Evolutionary conservation across 1,284 basidiomycete genomes (phyloP).

Genomic region (Leccinum pachyderme): DNA sequence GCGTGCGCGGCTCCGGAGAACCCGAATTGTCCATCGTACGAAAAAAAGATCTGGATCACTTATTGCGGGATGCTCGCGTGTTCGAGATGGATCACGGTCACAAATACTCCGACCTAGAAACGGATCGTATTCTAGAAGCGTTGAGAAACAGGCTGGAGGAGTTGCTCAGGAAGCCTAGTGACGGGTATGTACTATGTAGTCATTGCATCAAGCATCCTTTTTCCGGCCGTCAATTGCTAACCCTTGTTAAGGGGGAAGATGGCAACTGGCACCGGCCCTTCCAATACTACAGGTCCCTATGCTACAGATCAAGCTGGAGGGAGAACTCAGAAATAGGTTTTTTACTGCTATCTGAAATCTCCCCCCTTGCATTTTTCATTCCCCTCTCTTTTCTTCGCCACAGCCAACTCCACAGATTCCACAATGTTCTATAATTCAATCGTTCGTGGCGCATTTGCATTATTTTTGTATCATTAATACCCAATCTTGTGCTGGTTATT

Average conservation of each 20-base stretch:
- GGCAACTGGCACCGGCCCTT: constrained; percentile 11
- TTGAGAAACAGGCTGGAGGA: constrained; percentile 38
- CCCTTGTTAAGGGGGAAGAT: constrained; percentile 14
- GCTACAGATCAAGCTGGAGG: neutral
- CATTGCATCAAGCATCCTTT: neutral
- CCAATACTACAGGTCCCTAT: neutral
- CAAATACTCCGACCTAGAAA: constrained; percentile 18
- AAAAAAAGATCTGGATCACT: constrained; percentile 61
- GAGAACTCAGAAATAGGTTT: neutral
- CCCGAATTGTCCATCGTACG: constrained; percentile 56
- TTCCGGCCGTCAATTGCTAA: neutral
- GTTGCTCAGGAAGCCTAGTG: constrained; percentile 36
- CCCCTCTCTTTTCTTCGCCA: neutral
- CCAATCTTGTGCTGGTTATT: neutral
- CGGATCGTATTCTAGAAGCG: constrained; percentile 14
- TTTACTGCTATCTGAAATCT: neutral
- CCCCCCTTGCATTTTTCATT: neutral
- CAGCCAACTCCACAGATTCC: neutral
- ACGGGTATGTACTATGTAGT: constrained; percentile 26
- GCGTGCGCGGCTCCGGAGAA: constrained; percentile 62
- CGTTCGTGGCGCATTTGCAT: neutral
- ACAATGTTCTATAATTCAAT: neutral
- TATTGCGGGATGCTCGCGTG: constrained; percentile 55
- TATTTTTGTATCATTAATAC: neutral
- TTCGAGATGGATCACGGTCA: constrained; percentile 59